Evolutionary conservation across 495 filamentous ascomycete species (phyloP).

Genomic region (Glarea lozoyensis): DNA sequence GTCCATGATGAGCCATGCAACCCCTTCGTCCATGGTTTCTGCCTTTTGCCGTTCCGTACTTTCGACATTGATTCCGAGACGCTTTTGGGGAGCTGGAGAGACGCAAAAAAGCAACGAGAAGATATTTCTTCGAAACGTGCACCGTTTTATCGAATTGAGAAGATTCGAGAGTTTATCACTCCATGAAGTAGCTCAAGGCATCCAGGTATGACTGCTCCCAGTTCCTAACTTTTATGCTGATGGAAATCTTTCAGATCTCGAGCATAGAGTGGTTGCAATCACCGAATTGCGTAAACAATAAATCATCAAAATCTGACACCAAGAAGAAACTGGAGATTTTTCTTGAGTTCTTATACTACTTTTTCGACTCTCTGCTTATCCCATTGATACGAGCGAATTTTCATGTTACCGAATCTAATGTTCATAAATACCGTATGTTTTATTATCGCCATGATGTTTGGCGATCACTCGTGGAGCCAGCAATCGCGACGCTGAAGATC

Average conservation of each 20-base stretch:
- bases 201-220: slow-evolving; percentile 50
- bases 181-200: slow-evolving; percentile 63
- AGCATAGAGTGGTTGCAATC: slow-evolving; percentile 66
- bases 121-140: slow-evolving; percentile 54
- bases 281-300: slow-evolving; percentile 37
- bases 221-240: background rate
- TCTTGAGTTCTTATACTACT: slow-evolving; percentile 78
- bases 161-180: slow-evolving; percentile 75
- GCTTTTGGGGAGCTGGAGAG: slow-evolving; percentile 60
- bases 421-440: slow-evolving; percentile 73
- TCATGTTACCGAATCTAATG: slow-evolving; percentile 85
- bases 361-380: slow-evolving; percentile 86
- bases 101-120: slow-evolving; percentile 47
- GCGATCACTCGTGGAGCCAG: slow-evolving; percentile 65
- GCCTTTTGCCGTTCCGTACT: slow-evolving; percentile 81
- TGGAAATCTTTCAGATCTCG: slow-evolving; percentile 37
- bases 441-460: slow-evolving; percentile 95
- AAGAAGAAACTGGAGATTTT: slow-evolving; percentile 73
- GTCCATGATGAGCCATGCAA: slow-evolving; percentile 60
- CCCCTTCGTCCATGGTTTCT: slow-evolving; percentile 60
- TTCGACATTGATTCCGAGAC: slow-evolving; percentile 61
- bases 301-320: slow-evolving; percentile 54
- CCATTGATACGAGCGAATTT: slow-evolving; percentile 83
- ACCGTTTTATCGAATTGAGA: slow-evolving; percentile 67
- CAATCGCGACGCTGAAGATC: slow-evolving; percentile 56